phyloP scores from a whole-genome alignment of 2,329 filamentous ascomycete species.

The Xylariaceae sp. region DNA sequence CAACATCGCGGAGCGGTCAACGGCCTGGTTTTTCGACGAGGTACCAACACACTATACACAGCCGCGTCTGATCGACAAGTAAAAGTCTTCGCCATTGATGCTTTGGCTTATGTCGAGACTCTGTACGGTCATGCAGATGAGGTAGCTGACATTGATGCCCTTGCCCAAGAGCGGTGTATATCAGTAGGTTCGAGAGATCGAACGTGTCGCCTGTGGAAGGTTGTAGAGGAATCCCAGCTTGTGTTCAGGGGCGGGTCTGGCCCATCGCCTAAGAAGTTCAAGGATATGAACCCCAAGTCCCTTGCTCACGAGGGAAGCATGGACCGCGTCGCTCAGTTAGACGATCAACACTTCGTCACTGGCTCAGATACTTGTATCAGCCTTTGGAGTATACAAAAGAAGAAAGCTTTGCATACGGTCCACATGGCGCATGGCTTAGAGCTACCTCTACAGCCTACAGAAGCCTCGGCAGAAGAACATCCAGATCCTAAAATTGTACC shows the following conservation, averaged over 20 bases:
- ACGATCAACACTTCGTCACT: constrained; percentile 84
- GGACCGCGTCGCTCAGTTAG: constrained; percentile 87
- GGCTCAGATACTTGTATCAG: constrained; percentile 84
- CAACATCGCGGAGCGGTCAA: constrained; percentile 89
- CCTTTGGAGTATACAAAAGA: constrained; percentile 83
- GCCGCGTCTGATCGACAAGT: constrained; percentile 88
- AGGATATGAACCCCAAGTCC: constrained; percentile 44
- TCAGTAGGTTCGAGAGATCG: constrained; percentile 88
- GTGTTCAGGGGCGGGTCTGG: constrained; percentile 81
- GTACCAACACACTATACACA: constrained; percentile 89
- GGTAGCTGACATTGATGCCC: constrained; percentile 76
- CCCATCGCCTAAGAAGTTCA: constrained; percentile 50
- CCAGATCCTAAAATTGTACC: constrained; percentile 56
- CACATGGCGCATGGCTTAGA: constrained; percentile 83
- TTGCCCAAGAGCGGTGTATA: constrained; percentile 83
- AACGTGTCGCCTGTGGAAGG: constrained; percentile 92
- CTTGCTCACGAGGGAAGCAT: constrained; percentile 76
- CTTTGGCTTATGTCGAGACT: constrained; percentile 84
- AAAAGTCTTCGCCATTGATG: constrained; percentile 91
- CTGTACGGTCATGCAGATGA: constrained; percentile 94
- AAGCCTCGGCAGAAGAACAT: constrained; percentile 68
- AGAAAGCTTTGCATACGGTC: constrained; percentile 83
- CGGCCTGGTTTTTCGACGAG: constrained; percentile 74
- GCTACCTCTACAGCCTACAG: constrained; percentile 59
- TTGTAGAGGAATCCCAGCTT: constrained; percentile 89